phyloP scores from a whole-genome alignment of 2,329 filamentous ascomycete species.

The Trichoderma sp. region DNA sequence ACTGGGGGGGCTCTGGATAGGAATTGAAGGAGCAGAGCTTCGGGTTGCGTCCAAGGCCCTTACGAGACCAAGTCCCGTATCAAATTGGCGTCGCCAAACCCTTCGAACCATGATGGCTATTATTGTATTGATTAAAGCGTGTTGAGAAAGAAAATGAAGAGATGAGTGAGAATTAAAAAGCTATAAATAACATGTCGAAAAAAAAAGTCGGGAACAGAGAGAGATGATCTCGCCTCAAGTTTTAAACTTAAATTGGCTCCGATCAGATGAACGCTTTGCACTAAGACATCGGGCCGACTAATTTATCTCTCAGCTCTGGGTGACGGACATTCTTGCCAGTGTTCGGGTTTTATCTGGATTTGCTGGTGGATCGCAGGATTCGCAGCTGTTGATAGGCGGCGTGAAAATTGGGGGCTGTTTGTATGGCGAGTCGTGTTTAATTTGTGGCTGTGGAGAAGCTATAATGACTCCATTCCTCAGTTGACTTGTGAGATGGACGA shows the following conservation, averaged over 20 bases:
- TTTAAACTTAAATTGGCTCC: background rate
- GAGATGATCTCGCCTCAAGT: background rate
- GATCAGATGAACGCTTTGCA: background rate
- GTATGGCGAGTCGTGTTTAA: slow-evolving; percentile 3
- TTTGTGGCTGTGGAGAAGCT: background rate
- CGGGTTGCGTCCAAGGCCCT: slow-evolving; percentile 26
- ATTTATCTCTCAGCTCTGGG: background rate
- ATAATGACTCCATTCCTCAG: background rate
- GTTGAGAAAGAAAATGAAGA: too few species aligned
- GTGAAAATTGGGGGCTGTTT: background rate
- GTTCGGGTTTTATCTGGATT: slow-evolving; percentile 8
- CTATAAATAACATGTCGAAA: background rate
- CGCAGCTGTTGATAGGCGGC: background rate
- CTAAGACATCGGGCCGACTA: slow-evolving; percentile 12
- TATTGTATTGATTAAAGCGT: background rate
- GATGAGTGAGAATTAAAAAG: background rate
- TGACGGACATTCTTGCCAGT: slow-evolving; percentile 13
- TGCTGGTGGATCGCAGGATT: slow-evolving; percentile 6
- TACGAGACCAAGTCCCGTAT: slow-evolving; percentile 28
- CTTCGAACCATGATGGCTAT: slow-evolving; percentile 34
- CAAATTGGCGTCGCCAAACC: slow-evolving; percentile 29
- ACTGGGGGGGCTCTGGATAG: slow-evolving; percentile 19
- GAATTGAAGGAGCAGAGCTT: slow-evolving; percentile 15
- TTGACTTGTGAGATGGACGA: background rate
- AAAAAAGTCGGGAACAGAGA: background rate